Evolutionary conservation across 1,284 basidiomycete species (phyloP), one percentile per base, ranked within the genome.

Genomic region (Trichosporon inkin): DNA sequence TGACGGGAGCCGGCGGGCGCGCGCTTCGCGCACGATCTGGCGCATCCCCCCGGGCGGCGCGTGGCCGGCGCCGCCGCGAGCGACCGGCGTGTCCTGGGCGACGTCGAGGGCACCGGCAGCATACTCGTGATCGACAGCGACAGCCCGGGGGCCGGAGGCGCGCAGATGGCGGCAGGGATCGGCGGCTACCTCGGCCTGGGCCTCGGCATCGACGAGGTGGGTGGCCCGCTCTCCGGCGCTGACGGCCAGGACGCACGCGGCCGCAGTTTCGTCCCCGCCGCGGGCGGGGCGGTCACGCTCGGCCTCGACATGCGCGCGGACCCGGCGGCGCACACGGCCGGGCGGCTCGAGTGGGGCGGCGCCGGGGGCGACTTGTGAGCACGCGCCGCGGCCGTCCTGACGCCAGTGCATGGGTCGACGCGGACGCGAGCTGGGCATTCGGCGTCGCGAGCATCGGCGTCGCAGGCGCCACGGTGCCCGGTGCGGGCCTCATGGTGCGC

Each of bases 271-370:
- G 28, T n/a, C n/a, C n/a, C 40, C 16, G 11, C 34, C 0, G 20
- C 32, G 2, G 32, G 38, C 16, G 36, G 37, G 16, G 24, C 19
- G 17, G 65, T 71, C 55, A 70, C 69, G 6, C 64, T 77, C 28
- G 73, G 74, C 11, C 66, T 75, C 54, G 70, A 75, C 54, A 67
- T 73, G n/a, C 53, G 41, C 10, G 56, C 54, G 40, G 56, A 14
- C 36, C 54, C 3, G 37, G 53, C 10, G 7, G 14, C 10, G 61
- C 54, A 2, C 52, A 60, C 22, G 17, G 73, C 71, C 0, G 77
- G 77, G 0, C 64, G 49, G 0, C 55, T 77, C 1, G 73, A 77
- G 59, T 78, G 75, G 75, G 77, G 77, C 7, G 77, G 68, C 10
- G 72, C 70, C 54, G 55, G 61, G 1, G 75, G 75, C 5, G 56